A percentile compares a stretch with the other conserved stretches of the same genome.
Conservation (phyloP, 352 stramenopile genomes). For the Globisporangium apiculatum region DNA sequence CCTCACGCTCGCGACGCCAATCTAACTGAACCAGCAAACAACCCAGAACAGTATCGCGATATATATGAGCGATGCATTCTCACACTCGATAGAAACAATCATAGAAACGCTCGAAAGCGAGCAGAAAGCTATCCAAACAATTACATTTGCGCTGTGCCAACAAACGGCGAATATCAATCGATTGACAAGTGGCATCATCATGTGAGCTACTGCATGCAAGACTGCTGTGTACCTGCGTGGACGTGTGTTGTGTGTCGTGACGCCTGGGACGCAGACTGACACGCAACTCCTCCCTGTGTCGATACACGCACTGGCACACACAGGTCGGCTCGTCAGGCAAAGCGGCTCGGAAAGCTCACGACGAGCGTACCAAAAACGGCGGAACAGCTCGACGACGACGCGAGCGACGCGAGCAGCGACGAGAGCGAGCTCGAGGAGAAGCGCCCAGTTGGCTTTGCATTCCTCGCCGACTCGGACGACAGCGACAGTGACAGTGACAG, state of each 20-base stretch:
- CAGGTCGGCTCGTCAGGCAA: slow-evolving; percentile 79
- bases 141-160: no score
- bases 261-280: background rate
- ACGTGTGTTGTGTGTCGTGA: background rate
- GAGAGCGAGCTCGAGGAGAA: slow-evolving; percentile 31
- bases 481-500: slow-evolving; percentile 22
- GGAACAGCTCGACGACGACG: slow-evolving; percentile 6
- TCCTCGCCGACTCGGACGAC: slow-evolving; percentile 64
- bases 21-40: slow-evolving; percentile 11
- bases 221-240: no score
- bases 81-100: no score
- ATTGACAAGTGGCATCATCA: no score
- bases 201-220: no score
- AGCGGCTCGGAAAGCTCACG: slow-evolving; percentile 46
- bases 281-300: no score
- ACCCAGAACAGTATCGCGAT: background rate
- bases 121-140: no score
- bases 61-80: no score
- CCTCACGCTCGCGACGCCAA: slow-evolving; percentile 40
- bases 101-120: no score
- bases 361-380: slow-evolving; percentile 32
- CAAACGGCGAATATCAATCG: no score
- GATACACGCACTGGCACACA: background rate
- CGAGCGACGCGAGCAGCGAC: background rate
- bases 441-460: slow-evolving; percentile 57